Evolutionary conservation across 331 rosid genomes (phyloP), one percentile per base, ranked within the genome.

Genomic region (Malus hybrid): DNA sequence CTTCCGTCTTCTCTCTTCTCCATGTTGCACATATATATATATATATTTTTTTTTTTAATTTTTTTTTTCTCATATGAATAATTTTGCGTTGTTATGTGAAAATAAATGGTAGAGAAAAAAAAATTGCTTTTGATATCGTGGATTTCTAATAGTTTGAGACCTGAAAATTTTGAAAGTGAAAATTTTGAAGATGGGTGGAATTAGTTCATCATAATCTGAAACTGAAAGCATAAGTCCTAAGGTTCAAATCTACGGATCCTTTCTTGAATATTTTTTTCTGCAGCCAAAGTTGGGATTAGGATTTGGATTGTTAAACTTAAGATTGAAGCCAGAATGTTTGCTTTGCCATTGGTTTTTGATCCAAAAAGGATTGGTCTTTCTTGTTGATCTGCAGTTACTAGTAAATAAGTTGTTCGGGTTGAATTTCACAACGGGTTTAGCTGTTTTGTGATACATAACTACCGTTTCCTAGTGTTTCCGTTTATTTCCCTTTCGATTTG

Each of bases 1-100:
- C 20, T 73, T 84, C 75, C 65, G 73, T 66, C 74, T 73, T 73
- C 70, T 84, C 36, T 44, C 74, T 80, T 64, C 69, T 78, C 66
- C 72, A 28, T 61, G 19, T 61, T 65, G 60, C 65, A 44, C 65
- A 44, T 48, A 64, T 80, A 55, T 15, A 28, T 80, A 15, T 18
- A 12, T 7, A 15, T 3, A 14, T 79, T 19, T 39, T 28, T 28
- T 28, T 28, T 28, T 2, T 79, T 44, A 36, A 68, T 56, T 71
- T 36, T 79, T 24, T 73, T 62, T 71, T 36, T 79, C 29, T 73
- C 32, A 75, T 60, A 68, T 44, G 63, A 50, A 11, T 71, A 34
- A 33, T 78, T 78, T 13, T 79, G 32, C 61, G 69, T 76, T 66
- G 76, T 71, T 78, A 7, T 34, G 81, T 80, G 57, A 29, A 70